These are phyloP conservation scores for Cyclanthera cordifolia DNA, from an alignment of 306 rosid species.

Conservation along the genomic window DNA sequence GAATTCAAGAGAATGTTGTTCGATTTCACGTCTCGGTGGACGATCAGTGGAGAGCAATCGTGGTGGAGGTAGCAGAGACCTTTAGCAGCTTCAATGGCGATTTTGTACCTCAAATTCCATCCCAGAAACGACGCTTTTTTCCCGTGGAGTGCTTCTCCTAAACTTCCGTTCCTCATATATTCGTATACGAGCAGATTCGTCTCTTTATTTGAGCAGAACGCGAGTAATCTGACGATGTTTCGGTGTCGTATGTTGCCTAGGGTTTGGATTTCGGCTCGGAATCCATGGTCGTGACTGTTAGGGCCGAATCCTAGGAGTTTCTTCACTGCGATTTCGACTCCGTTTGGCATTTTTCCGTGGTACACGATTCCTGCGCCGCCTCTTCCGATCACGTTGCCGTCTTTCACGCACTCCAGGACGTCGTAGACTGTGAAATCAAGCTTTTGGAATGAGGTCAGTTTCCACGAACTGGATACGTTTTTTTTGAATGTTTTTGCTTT, in stretches of 20 bases:
- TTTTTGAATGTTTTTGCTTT: conserved; percentile 53
- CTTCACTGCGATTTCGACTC: conserved; percentile 69
- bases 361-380: conserved; percentile 92
- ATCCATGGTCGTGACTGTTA: conserved; percentile 61
- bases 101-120: conserved; percentile 69
- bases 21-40: conserved; percentile 76
- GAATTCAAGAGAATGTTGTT: conserved; percentile 73
- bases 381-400: conserved; percentile 78
- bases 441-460: conserved; percentile 63
- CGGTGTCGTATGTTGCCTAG: conserved; percentile 77
- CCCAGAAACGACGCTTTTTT: conserved; percentile 42
- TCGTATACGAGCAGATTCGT: conserved; percentile 67
- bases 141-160: conserved; percentile 69
- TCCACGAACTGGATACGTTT: conserved; percentile 44
- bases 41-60: conserved; percentile 67
- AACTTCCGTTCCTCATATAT: conserved; percentile 80
- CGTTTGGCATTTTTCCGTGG: conserved; percentile 82
- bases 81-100: conserved; percentile 66
- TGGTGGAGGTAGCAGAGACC: conserved; percentile 88
- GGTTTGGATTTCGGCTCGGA: conserved; percentile 73
- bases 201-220: conserved; percentile 70
- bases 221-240: conserved; percentile 68
- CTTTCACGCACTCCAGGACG: conserved; percentile 69
- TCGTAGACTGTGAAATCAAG: conserved; percentile 56
- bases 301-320: conserved; percentile 59